phyloP scores from a whole-genome alignment of 108 stramenopile species.

The Bacterosira constricta region DNA sequence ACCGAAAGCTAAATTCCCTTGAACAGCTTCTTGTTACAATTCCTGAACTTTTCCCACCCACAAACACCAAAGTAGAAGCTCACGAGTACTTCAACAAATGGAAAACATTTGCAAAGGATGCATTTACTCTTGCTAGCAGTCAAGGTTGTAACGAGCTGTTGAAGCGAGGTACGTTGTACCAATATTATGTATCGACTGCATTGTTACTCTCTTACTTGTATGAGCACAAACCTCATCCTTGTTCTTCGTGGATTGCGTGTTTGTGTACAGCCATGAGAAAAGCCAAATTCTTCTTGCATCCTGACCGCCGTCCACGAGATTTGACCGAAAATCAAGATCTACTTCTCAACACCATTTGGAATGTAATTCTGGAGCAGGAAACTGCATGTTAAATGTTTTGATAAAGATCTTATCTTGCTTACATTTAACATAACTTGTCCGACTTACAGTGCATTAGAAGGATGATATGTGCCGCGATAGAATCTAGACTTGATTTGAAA shows the following conservation, averaged over 20 bases:
- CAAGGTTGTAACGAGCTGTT: slow-evolving; percentile 7
- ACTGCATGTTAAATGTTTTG: slow-evolving; percentile 31
- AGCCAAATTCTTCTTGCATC: slow-evolving; percentile 48
- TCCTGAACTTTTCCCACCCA: slow-evolving; percentile 12
- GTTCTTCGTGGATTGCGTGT: too few species aligned
- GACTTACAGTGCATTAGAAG: too few species aligned
- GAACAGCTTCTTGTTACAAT: background rate
- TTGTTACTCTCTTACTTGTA: too few species aligned
- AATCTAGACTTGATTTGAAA: too few species aligned
- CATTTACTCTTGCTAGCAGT: background rate
- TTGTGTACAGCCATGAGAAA: slow-evolving; percentile 35
- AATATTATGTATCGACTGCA: background rate
- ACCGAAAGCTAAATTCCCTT: background rate
- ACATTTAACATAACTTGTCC: too few species aligned
- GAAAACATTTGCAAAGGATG: background rate
- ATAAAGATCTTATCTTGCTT: too few species aligned
- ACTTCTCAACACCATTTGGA: slow-evolving; percentile 48
- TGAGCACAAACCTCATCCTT: background rate
- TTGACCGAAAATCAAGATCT: slow-evolving; percentile 32
- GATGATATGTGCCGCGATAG: too few species aligned
- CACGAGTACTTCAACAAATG: slow-evolving; percentile 29
- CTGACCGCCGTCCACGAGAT: slow-evolving; percentile 47
- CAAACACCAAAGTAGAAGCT: slow-evolving; percentile 7
- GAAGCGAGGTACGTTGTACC: background rate
- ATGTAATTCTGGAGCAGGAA: slow-evolving; percentile 31